These are phyloP conservation scores for Pleurozium schreberi DNA, from an alignment of 225 moss, liverwort and hornwort species.

Conservation along the genomic window DNA sequence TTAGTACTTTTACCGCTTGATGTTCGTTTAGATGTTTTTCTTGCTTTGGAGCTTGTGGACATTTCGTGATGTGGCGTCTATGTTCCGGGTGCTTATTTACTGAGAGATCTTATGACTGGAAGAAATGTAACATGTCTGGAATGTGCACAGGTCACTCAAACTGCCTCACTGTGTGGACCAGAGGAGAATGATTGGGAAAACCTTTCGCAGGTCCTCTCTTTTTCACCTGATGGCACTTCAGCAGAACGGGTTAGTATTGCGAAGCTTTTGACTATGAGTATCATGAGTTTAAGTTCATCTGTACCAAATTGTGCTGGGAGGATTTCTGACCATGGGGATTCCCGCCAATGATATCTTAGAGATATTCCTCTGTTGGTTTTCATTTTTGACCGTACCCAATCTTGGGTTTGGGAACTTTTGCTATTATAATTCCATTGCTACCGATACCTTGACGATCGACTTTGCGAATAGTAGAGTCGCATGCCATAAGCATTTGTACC, in stretches of 20 bases:
- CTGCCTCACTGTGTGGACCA: background rate
- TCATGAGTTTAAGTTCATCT: background rate
- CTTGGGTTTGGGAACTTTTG: background rate
- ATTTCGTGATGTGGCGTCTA: background rate
- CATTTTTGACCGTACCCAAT: background rate
- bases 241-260: conserved; percentile 22
- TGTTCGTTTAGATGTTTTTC: background rate
- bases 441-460: background rate
- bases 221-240: conserved; percentile 51
- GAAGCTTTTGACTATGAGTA: background rate
- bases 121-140: conserved; percentile 27
- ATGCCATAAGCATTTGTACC: background rate
- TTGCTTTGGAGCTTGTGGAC: background rate
- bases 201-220: conserved; percentile 34
- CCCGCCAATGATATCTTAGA: background rate
- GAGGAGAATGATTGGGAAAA: conserved; percentile 38
- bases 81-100: background rate
- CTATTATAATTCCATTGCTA: background rate
- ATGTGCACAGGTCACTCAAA: conserved; percentile 3
- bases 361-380: background rate
- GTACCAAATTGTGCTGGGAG: background rate
- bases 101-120: background rate
- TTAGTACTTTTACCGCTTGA: background rate
- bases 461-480: background rate
- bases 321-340: background rate